Percentiles rank a stretch among this genome's conserved stretches.
phyloP scores from a whole-genome alignment of 2,329 filamentous ascomycete genomes.

The Kalmusia sp. region DNA sequence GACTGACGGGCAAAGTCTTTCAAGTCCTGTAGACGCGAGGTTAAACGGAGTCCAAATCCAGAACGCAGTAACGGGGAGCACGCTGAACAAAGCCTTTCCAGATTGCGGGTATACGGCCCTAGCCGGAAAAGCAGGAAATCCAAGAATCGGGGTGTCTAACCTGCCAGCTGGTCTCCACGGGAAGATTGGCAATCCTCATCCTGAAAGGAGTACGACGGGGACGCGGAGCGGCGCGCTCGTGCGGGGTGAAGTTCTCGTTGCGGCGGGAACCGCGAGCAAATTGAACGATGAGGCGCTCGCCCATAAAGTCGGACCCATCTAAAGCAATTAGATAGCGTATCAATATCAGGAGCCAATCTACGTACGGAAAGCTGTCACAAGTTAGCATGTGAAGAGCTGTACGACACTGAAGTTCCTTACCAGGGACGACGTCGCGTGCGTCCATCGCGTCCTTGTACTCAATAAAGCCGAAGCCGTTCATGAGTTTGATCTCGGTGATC shows the following conservation, averaged over 20 bases:
- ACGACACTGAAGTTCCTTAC: conserved; percentile 62
- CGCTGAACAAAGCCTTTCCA: conserved; percentile 45
- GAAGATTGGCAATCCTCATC: conserved; percentile 97
- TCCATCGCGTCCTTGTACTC: conserved; percentile 99
- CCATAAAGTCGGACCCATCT: conserved; percentile 99
- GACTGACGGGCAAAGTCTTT: conserved; percentile 99
- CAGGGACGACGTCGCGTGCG: conserved; percentile 96
- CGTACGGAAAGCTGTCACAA: conserved; percentile 61
- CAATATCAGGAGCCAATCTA: conserved; percentile 31
- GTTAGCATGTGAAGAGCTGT: conserved; percentile 30
- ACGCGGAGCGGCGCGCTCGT: conserved; percentile 74
- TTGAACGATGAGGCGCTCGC: conserved; percentile 95
- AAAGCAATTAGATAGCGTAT: conserved; percentile 26
- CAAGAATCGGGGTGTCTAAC: conserved; percentile 75
- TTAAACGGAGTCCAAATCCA: conserved; percentile 71
- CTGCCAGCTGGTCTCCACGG: conserved; percentile 99
- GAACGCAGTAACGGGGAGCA: conserved; percentile 37
- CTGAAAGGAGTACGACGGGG: conserved; percentile 93
- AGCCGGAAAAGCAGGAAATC: conserved; percentile 50
- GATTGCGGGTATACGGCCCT: conserved; percentile 47
- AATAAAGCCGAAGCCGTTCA: conserved; percentile 99
- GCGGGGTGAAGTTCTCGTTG: conserved; percentile 67
- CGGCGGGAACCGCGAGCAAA: conserved; percentile 89
- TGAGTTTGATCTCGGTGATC: conserved; percentile 98
- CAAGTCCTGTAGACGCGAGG: conserved; percentile 86